Evolutionary conservation across 441 rosid species (phyloP).

Genomic region (Croton setiger): DNA sequence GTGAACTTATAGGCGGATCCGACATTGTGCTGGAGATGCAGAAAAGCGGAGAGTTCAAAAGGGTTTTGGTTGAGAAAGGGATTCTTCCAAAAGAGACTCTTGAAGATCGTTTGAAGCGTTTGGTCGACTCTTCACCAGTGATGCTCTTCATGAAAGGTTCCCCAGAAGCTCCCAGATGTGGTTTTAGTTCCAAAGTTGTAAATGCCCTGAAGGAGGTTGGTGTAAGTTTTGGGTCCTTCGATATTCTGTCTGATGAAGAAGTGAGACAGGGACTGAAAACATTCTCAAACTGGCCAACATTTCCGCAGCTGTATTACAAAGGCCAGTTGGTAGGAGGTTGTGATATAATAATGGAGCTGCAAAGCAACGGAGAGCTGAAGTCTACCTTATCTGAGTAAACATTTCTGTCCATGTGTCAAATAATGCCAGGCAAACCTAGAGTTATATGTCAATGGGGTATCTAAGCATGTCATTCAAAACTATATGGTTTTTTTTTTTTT

Average conservation of each 20-base stretch:
- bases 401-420: not conserved
- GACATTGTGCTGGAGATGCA: constrained; percentile 93
- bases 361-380: constrained; percentile 65
- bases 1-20: constrained; percentile 93
- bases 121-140: constrained; percentile 58
- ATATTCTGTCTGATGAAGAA: constrained; percentile 75
- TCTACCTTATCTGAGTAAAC: constrained; percentile 65
- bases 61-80: constrained; percentile 60
- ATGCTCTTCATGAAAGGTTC: constrained; percentile 97
- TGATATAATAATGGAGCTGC: constrained; percentile 79
- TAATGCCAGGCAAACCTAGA: not conserved
- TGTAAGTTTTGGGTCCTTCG: constrained; percentile 69
- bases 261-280: constrained; percentile 86
- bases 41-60: constrained; percentile 80
- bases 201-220: constrained; percentile 63
- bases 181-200: constrained; percentile 92
- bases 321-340: constrained; percentile 98
- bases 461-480: constrained; percentile 8
- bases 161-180: constrained; percentile 85
- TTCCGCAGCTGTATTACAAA: constrained; percentile 86
- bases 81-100: constrained; percentile 42
- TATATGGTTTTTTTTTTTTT: too few species aligned
- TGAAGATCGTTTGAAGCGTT: constrained; percentile 57
- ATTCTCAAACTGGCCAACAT: constrained; percentile 95
- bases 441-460: constrained; percentile 9